Evolutionary conservation across 495 filamentous ascomycete genomes (phyloP).

Genomic region (Peziza echinospora): DNA sequence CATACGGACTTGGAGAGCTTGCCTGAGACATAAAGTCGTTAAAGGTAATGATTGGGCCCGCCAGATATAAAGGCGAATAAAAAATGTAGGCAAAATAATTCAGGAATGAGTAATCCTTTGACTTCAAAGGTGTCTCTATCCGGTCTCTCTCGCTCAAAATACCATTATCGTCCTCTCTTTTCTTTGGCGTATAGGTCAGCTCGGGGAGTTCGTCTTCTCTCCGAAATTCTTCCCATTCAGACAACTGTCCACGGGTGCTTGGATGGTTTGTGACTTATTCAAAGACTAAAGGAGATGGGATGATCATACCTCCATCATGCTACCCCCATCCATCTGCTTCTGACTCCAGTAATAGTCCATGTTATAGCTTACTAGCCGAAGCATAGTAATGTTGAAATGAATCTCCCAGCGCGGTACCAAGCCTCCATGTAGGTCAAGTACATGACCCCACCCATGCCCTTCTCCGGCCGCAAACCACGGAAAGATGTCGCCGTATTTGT

Average conservation of each 20-base stretch:
- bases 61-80: slow-evolving; percentile 81
- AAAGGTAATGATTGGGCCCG: slow-evolving; percentile 87
- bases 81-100: slow-evolving; percentile 75
- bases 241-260: background rate
- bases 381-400: slow-evolving; percentile 87
- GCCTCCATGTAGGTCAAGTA: slow-evolving; percentile 34
- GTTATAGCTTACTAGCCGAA: slow-evolving; percentile 89
- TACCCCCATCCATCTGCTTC: slow-evolving; percentile 31
- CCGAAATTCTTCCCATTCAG: background rate
- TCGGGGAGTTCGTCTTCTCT: background rate
- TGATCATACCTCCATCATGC: slow-evolving; percentile 59
- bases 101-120: slow-evolving; percentile 48
- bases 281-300: background rate
- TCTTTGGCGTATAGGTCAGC: slow-evolving; percentile 39
- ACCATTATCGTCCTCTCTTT: slow-evolving; percentile 83
- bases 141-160: slow-evolving; percentile 73
- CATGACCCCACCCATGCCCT: slow-evolving; percentile 16
- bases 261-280: background rate
- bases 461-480: slow-evolving; percentile 26
- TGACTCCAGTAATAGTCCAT: slow-evolving; percentile 90
- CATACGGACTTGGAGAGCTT: background rate
- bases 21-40: slow-evolving; percentile 90
- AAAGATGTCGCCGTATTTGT: slow-evolving; percentile 43
- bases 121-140: slow-evolving; percentile 47
- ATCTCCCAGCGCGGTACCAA: slow-evolving; percentile 80